Conservation (phyloP, 2,329 filamentous ascomycete species). For the Fusarium nelsonii region DNA sequence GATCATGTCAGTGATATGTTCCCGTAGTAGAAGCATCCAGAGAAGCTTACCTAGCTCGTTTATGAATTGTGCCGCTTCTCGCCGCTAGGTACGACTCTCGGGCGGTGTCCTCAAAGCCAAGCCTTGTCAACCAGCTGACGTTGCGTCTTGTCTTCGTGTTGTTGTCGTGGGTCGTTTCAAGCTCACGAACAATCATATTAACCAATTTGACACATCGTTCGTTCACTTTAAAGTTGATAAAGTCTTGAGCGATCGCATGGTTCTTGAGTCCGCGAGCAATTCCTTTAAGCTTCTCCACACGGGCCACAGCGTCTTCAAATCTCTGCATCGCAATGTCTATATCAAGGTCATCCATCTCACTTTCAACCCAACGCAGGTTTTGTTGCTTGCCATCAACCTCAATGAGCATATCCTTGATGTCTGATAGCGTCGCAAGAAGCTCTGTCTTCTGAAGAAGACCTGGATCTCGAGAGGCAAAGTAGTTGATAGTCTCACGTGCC, state of each 20-base stretch:
- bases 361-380: slow-evolving; percentile 94
- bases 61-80: slow-evolving; percentile 81
- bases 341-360: slow-evolving; percentile 94
- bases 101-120: slow-evolving; percentile 92
- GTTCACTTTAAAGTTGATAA: slow-evolving; percentile 91
- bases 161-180: slow-evolving; percentile 83
- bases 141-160: slow-evolving; percentile 82
- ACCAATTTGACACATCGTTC: slow-evolving; percentile 84
- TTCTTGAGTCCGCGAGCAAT: slow-evolving; percentile 85
- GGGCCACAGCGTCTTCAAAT: slow-evolving; percentile 85
- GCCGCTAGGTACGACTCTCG: slow-evolving; percentile 88
- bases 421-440: slow-evolving; percentile 80
- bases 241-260: slow-evolving; percentile 88
- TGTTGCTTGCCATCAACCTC: slow-evolving; percentile 98
- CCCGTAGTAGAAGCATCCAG: too few relatives aligned
- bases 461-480: slow-evolving; percentile 83
- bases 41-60: slow-evolving; percentile 77
- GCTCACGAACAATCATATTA: slow-evolving; percentile 78
- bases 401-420: slow-evolving; percentile 88
- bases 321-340: slow-evolving; percentile 93
- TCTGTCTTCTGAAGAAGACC: slow-evolving; percentile 83
- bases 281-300: slow-evolving; percentile 86
- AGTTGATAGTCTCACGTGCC: slow-evolving; percentile 85
- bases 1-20: slow-evolving; percentile 20
- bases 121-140: slow-evolving; percentile 83